Evolutionary conservation across 805 yeast species (phyloP).

Genomic region (Candida vaughaniae): DNA sequence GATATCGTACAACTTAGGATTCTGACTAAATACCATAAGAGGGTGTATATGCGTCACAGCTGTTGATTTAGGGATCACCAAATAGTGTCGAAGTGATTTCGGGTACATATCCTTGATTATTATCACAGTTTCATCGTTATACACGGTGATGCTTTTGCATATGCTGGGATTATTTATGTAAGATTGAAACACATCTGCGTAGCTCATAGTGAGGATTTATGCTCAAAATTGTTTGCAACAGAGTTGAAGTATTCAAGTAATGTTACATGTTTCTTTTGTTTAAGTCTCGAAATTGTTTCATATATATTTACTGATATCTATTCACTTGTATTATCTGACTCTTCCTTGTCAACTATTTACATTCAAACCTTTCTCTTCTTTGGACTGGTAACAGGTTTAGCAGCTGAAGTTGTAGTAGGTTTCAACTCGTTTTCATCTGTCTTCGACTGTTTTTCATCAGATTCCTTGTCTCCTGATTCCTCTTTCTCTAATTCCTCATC

Average conservation of each 20-base stretch:
- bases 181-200: slow-evolving; percentile 44
- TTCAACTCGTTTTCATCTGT: no score
- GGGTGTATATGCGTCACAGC: slow-evolving; percentile 50
- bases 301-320: no score
- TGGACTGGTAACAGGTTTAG: slow-evolving; percentile 6
- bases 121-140: slow-evolving; percentile 50
- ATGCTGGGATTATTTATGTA: slow-evolving; percentile 50
- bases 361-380: slow-evolving; percentile 20
- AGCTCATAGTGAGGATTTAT: no score
- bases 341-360: no score
- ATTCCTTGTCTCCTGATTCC: neutral
- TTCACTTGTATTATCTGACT: no score
- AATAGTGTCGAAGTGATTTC: slow-evolving; percentile 58
- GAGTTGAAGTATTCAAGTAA: no score
- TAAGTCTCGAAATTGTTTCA: no score
- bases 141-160: slow-evolving; percentile 38
- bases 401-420: neutral
- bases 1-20: slow-evolving; percentile 25
- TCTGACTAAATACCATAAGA: slow-evolving; percentile 41
- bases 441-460: neutral
- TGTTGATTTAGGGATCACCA: slow-evolving; percentile 55
- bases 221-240: no score
- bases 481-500: slow-evolving; percentile 34
- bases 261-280: neutral
- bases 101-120: slow-evolving; percentile 64